A percentile compares a stretch with the other conserved stretches of the same genome.
phyloP scores from a whole-genome alignment of 1,139 yeast species.

The Suhomyces atakaporum region DNA sequence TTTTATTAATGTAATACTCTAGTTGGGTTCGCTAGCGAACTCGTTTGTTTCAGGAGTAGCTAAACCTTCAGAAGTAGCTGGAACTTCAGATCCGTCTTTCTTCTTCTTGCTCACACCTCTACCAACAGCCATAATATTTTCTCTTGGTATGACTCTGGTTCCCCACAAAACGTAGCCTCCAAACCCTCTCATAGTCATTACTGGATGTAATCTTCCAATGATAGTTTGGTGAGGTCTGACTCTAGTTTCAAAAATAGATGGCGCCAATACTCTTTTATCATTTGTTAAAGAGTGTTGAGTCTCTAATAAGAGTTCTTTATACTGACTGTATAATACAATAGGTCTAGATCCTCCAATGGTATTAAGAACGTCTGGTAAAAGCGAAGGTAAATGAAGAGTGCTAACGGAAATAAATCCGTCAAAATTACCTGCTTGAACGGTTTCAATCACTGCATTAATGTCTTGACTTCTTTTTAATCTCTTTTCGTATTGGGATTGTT shows the following conservation, averaged over 20 bases:
- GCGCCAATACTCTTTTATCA: conserved; percentile 76
- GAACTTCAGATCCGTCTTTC: conserved; percentile 17
- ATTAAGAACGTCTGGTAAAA: conserved; percentile 63
- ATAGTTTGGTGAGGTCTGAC: conserved; percentile 89
- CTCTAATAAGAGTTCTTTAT: conserved; percentile 75
- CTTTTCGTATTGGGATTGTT: conserved; percentile 67
- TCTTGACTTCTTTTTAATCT: conserved; percentile 60
- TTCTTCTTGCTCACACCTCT: conserved; percentile 46
- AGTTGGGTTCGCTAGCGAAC: no score
- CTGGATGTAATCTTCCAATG: conserved; percentile 92
- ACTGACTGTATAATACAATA: conserved; percentile 76
- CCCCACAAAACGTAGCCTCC: conserved; percentile 90
- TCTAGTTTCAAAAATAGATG: conserved; percentile 78
- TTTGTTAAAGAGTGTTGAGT: conserved; percentile 65
- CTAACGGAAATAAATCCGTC: conserved; percentile 80
- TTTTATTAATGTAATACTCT: no score
- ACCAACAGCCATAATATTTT: conserved; percentile 56
- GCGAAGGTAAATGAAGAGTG: conserved; percentile 66
- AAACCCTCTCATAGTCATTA: conserved; percentile 90
- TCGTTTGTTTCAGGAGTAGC: neutral
- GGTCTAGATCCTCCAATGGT: conserved; percentile 87
- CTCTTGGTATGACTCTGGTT: conserved; percentile 74
- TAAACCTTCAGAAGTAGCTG: conserved; percentile 2
- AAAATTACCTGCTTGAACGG: conserved; percentile 54
- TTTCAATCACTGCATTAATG: conserved; percentile 54